Evolutionary conservation across 768 basidiomycete genomes (phyloP), one percentile per base, ranked within the genome.

Genomic region (Crucibulum laeve): DNA sequence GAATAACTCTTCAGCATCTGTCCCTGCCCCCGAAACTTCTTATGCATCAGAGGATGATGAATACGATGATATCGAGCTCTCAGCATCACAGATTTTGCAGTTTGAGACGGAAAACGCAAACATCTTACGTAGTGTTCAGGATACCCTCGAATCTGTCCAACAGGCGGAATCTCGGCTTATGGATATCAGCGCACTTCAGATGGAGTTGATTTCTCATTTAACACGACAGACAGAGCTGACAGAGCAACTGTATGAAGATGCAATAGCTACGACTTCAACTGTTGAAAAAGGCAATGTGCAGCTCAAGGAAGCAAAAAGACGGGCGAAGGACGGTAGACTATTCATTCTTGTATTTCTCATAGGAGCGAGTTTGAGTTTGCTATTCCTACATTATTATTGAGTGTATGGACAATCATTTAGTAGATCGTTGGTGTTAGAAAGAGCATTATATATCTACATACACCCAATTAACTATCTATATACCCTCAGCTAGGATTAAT

Each of bases 161-260:
- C 84, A 85, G 57, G 95, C 95, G 19, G 95, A 99, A 59, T 81
- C 88, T 35, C 82, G 89, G 25, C 65, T 99, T 44, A 74, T 93
- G 69, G 95, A 98, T 57, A 97, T 99, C 56, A 89, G 89, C 53
- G 77, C 87, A 32, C 68, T 99, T 45, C 96, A 99, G 70, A 84
- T 88, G 68, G 90, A 97, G 62, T 73, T 99, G 52, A 82, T 96
- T 39, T 71, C 79, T 11, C 92, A 97, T 59, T 74, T 99, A 30
- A 85, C 87, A 25, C 77, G 73, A 55, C 96, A 99, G 71, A 87
- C 87, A 2, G 94, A 94, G 68, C 64, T 93, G 52, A 92, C 93
- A 7, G 94, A 98, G 55, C 82, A 91, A 61, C 68, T 99, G 47
- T 96, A 91, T 58, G 92, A 96, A 53, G 95, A 99, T 57, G 94